Evolutionary conservation across 768 basidiomycete genomes (phyloP).

Genomic region (Russula earlei): DNA sequence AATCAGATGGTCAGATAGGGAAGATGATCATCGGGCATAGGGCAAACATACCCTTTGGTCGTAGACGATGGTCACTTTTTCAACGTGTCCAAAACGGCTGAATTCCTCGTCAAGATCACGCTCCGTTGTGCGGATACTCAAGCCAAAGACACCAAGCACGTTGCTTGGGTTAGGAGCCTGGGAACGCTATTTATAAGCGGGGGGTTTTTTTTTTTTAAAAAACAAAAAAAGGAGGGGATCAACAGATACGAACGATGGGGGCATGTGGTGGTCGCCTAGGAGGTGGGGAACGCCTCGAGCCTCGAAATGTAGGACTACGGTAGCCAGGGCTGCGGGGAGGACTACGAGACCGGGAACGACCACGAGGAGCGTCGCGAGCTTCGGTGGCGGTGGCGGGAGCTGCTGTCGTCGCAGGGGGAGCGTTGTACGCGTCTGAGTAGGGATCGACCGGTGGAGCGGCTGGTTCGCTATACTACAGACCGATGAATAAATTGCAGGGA

Average conservation of each 20-base stretch:
- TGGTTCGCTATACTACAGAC: conserved; percentile 55
- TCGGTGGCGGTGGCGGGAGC: conserved; percentile 32
- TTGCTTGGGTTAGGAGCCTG: conserved; percentile 83
- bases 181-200: conserved; percentile 21
- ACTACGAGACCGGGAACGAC: conserved; percentile 69
- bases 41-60: conserved; percentile 75
- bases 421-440: conserved; percentile 75
- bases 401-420: conserved; percentile 42
- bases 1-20: conserved; percentile 18
- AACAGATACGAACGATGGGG: conserved; percentile 52
- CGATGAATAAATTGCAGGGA: conserved; percentile 4
- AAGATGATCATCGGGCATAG: neutral
- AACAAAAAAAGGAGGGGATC: neutral
- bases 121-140: conserved; percentile 91
- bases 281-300: conserved; percentile 37
- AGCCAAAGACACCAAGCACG: conserved; percentile 95
- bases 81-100: conserved; percentile 75
- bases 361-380: conserved; percentile 50
- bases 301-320: conserved; percentile 46
- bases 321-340: conserved; percentile 50
- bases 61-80: conserved; percentile 94
- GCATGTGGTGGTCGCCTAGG: conserved; percentile 61
- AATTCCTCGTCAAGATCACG: conserved; percentile 95
- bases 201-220: conserved; percentile 15
- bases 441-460: conserved; percentile 57